Percentiles rank a stretch among this genome's conserved stretches.
phyloP scores from a whole-genome alignment of 1,139 yeast genomes.

The Hyphopichia buzzinii region DNA sequence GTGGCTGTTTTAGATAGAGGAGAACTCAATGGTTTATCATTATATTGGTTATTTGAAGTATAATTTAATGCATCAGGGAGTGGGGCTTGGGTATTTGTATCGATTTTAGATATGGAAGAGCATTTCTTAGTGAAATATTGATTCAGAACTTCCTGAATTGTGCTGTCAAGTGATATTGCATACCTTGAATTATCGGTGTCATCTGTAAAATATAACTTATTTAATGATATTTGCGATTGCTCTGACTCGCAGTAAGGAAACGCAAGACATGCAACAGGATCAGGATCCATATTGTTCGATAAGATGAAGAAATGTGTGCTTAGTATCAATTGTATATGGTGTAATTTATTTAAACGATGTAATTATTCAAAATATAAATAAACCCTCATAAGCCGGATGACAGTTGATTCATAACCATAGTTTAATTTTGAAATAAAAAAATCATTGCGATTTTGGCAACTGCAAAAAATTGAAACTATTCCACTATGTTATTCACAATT shows the following conservation, averaged over 20 bases:
- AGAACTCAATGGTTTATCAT: slow-evolving; percentile 1
- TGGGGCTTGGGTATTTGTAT: slow-evolving; percentile 12
- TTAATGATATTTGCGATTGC: slow-evolving; percentile 16
- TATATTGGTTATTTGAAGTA: slow-evolving; percentile 20
- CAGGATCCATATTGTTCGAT: too few species aligned
- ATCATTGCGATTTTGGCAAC: neutral
- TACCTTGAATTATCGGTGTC: slow-evolving; percentile 19
- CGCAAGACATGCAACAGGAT: slow-evolving; percentile 10
- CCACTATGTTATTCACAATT: too few species aligned
- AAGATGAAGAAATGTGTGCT: too few species aligned
- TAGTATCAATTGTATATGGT: too few species aligned
- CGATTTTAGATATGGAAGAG: slow-evolving; percentile 13
- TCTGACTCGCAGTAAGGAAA: slow-evolving; percentile 25
- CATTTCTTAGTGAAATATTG: slow-evolving; percentile 11
- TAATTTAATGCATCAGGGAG: slow-evolving; percentile 18
- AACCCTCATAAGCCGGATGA: neutral
- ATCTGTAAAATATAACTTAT: slow-evolving; percentile 23
- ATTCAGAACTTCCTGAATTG: neutral
- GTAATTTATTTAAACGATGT: too few species aligned
- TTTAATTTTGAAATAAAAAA: too few species aligned
- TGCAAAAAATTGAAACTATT: too few species aligned
- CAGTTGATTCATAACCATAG: neutral
- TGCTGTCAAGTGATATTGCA: slow-evolving; percentile 17
- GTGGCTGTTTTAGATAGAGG: slow-evolving; percentile 1
- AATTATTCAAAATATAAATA: too few species aligned